phyloP scores from a whole-genome alignment of 1,284 basidiomycete genomes.

The Ganoderma resinaceum region DNA sequence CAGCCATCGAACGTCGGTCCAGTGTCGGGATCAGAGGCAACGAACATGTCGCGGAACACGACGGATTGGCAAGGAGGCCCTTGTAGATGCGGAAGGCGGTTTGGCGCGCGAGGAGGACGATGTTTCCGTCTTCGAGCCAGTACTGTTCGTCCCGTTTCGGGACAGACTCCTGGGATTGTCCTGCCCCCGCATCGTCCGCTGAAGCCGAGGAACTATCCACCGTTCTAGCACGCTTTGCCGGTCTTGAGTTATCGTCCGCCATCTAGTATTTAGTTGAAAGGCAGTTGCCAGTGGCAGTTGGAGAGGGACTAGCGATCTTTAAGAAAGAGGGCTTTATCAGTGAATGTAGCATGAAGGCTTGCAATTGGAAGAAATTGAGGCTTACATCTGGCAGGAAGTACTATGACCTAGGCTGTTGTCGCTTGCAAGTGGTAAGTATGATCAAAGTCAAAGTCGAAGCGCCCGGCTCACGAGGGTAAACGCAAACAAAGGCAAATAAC shows the following conservation, averaged over 20 bases:
- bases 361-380: too few species aligned
- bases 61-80: slow-evolving; percentile 26
- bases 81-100: slow-evolving; percentile 27
- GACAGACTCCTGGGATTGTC: background rate
- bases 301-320: background rate
- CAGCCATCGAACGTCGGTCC: slow-evolving; percentile 22
- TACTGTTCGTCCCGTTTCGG: background rate
- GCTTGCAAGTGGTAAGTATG: too few species aligned
- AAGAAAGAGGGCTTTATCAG: background rate
- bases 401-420: too few species aligned
- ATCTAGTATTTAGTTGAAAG: background rate
- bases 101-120: background rate
- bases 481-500: slow-evolving; percentile 7
- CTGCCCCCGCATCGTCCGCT: background rate
- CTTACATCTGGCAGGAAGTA: too few species aligned
- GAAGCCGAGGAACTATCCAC: background rate
- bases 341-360: too few species aligned
- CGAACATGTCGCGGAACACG: slow-evolving; percentile 30
- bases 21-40: slow-evolving; percentile 18
- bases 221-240: background rate
- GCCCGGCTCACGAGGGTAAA: background rate
- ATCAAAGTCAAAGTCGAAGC: too few species aligned
- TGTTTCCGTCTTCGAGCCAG: slow-evolving; percentile 7
- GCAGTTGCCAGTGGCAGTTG: background rate
- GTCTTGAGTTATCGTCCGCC: background rate